Conservation (phyloP, 768 basidiomycete species). For the Galerina sulciceps region DNA sequence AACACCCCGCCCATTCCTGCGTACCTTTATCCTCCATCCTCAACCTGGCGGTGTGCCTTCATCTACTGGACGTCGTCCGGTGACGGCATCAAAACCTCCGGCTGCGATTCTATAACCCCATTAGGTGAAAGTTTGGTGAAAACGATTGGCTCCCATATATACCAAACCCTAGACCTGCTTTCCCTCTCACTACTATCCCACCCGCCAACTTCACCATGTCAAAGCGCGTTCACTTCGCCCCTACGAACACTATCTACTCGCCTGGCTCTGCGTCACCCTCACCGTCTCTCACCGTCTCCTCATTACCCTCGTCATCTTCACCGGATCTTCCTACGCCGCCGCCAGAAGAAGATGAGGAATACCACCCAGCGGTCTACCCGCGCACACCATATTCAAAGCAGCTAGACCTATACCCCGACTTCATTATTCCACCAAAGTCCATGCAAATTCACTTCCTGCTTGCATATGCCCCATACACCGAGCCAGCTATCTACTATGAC, state of each 20-base stretch:
- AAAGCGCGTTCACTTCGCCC: constrained; percentile 48
- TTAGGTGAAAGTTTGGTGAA: constrained; percentile 9
- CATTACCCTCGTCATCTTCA: constrained; percentile 40
- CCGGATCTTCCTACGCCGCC: constrained; percentile 43
- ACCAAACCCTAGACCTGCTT: constrained; percentile 29
- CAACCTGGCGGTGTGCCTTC: not conserved
- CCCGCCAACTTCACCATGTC: constrained; percentile 26
- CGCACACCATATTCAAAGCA: constrained; percentile 32
- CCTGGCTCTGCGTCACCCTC: constrained; percentile 39
- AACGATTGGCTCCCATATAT: constrained; percentile 31
- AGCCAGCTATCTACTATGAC: constrained; percentile 42
- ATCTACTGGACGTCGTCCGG: not conserved
- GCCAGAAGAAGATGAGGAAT: constrained; percentile 26
- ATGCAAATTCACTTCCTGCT: constrained; percentile 49
- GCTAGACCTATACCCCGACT: constrained; percentile 28
- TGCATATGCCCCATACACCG: constrained; percentile 36
- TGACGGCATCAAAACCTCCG: constrained; percentile 8
- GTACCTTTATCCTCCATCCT: not conserved
- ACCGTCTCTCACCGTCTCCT: constrained; percentile 38
- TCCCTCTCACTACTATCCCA: constrained; percentile 19
- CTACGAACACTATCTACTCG: constrained; percentile 40
- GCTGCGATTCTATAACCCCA: constrained; percentile 10
- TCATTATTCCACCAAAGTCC: constrained; percentile 22
- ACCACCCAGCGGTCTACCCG: constrained; percentile 25
- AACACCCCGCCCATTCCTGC: not conserved